A percentile compares a stretch with the other conserved stretches of the same genome.
Conservation (phyloP, 1,284 basidiomycete genomes). For the Quambalaria eucalypti region DNA sequence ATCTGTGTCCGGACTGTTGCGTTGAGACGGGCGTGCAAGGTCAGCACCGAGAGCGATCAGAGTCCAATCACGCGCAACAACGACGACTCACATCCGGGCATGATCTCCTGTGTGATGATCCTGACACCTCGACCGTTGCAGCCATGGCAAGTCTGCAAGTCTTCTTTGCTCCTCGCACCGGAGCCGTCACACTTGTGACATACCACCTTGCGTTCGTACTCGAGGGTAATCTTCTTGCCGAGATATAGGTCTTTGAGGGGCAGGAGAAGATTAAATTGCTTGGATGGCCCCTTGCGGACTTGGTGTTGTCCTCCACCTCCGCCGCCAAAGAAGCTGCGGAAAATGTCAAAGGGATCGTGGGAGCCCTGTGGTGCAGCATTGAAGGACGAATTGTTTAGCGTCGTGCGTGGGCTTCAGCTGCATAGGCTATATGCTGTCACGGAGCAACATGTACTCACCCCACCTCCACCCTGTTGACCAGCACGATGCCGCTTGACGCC, state of each 20-base stretch:
- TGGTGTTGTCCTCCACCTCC: slow-evolving; percentile 21
- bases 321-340: slow-evolving; percentile 42
- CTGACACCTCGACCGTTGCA: slow-evolving; percentile 38
- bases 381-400: not conserved
- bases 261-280: slow-evolving; percentile 38
- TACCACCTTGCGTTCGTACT: slow-evolving; percentile 34
- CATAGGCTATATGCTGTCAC: not conserved
- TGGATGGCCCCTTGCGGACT: slow-evolving; percentile 33
- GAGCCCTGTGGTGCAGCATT: slow-evolving; percentile 13
- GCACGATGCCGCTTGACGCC: slow-evolving; percentile 43
- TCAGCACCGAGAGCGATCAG: not conserved
- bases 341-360: slow-evolving; percentile 43
- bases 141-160: slow-evolving; percentile 37
- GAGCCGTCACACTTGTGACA: slow-evolving; percentile 42
- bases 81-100: slow-evolving; percentile 34
- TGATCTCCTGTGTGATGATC: slow-evolving; percentile 43
- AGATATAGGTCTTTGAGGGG: slow-evolving; percentile 36
- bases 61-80: not conserved
- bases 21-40: not conserved
- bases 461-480: slow-evolving; percentile 5
- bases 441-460: not conserved
- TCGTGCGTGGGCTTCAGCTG: slow-evolving; percentile 13
- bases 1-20: slow-evolving; percentile 1
- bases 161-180: slow-evolving; percentile 34
- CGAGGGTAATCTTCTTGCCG: slow-evolving; percentile 29